Conservation (phyloP, 2,329 filamentous ascomycete genomes). For the Fusarium subglutinans region DNA sequence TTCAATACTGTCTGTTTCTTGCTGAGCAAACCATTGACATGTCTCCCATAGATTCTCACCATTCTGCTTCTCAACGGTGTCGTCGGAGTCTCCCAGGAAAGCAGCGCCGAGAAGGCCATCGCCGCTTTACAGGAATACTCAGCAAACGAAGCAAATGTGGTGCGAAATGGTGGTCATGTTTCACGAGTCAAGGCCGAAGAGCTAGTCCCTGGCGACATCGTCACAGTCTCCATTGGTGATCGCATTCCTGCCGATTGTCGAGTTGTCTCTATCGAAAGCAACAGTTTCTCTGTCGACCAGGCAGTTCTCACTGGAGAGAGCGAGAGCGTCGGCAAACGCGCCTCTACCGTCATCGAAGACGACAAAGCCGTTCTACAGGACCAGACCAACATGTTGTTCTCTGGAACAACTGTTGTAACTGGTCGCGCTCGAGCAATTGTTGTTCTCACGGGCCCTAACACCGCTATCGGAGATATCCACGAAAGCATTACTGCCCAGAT, state of each 20-base stretch:
- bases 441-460: slow-evolving; percentile 86
- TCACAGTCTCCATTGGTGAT: slow-evolving; percentile 89
- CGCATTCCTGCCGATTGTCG: slow-evolving; percentile 95
- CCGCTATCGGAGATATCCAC: slow-evolving; percentile 97
- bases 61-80: slow-evolving; percentile 97
- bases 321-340: slow-evolving; percentile 93
- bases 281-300: slow-evolving; percentile 96
- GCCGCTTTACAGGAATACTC: slow-evolving; percentile 98
- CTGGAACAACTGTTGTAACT: slow-evolving; percentile 95
- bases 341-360: slow-evolving; percentile 72
- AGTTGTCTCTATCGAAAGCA: slow-evolving; percentile 89
- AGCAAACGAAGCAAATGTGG: slow-evolving; percentile 94
- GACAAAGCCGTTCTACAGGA: slow-evolving; percentile 93
- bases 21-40: slow-evolving; percentile 9
- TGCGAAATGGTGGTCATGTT: slow-evolving; percentile 81
- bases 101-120: slow-evolving; percentile 97
- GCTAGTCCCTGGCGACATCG: slow-evolving; percentile 91
- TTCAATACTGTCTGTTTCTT: not conserved
- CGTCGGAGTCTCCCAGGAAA: slow-evolving; percentile 98
- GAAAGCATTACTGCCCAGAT: slow-evolving; percentile 99
- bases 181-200: slow-evolving; percentile 94
- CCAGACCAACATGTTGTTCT: slow-evolving; percentile 97
- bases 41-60: slow-evolving; percentile 78
- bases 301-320: slow-evolving; percentile 97
- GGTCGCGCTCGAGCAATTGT: slow-evolving; percentile 93